Percentiles rank a stretch among this genome's conserved stretches.
Evolutionary conservation across 768 basidiomycete species (phyloP).

Genomic region (Tricholoma matsutake): DNA sequence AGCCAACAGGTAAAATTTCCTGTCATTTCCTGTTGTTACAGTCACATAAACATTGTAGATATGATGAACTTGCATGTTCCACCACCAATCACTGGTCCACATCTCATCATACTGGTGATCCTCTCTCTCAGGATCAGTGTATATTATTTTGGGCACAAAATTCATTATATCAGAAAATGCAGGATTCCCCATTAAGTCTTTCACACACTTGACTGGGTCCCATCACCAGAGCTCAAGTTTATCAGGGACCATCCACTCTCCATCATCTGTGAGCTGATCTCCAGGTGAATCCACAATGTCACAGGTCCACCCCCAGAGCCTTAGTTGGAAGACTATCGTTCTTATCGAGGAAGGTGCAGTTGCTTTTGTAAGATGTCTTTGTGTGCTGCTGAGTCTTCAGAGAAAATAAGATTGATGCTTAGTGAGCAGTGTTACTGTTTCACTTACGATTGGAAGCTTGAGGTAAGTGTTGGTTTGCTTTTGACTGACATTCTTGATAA

Average conservation of each 20-base stretch:
- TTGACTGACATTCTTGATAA: slow-evolving; percentile 24
- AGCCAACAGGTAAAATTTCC: slow-evolving; percentile 17
- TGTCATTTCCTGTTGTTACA: slow-evolving; percentile 5
- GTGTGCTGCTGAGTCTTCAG: neutral
- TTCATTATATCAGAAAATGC: neutral
- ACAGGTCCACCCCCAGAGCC: neutral
- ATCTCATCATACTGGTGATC: neutral
- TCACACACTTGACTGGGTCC: neutral
- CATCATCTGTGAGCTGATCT: neutral
- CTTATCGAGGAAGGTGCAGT: neutral
- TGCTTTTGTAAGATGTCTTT: slow-evolving; percentile 4
- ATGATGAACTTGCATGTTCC: slow-evolving; percentile 7
- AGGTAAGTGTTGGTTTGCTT: slow-evolving; percentile 27
- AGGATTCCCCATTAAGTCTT: neutral
- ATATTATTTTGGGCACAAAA: neutral
- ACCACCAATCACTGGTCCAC: slow-evolving; percentile 23
- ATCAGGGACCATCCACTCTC: neutral
- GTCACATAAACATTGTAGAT: neutral
- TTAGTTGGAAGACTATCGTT: slow-evolving; percentile 1
- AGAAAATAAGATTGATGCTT: neutral
- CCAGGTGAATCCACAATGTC: neutral
- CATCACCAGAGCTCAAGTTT: neutral
- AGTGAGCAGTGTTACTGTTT: neutral
- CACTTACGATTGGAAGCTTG: slow-evolving; percentile 22
- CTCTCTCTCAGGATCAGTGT: neutral